These are phyloP conservation scores for Paramecium pentaurelia DNA, from an alignment of 73 alveolate genomes.

Conservation along the genomic window DNA sequence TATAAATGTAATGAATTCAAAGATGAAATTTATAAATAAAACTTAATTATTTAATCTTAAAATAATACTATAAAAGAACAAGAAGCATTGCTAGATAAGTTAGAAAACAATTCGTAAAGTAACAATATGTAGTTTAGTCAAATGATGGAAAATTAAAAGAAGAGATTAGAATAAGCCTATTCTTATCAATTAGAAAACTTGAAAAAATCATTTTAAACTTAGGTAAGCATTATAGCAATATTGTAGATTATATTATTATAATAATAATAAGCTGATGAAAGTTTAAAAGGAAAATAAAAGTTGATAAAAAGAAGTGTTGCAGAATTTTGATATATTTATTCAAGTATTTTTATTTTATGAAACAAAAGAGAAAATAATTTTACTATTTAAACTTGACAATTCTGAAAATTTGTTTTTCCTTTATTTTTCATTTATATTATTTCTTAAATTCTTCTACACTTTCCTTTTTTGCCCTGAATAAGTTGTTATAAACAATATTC, in stretches of 20 bases:
- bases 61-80: neutral
- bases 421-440: neutral
- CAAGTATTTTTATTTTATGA: neutral
- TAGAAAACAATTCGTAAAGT: neutral
- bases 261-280: neutral
- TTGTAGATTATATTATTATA: neutral
- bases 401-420: neutral
- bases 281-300: neutral
- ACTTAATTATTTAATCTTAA: neutral
- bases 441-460: neutral
- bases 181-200: neutral
- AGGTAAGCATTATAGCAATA: neutral
- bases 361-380: neutral
- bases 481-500: neutral
- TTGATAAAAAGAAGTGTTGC: neutral
- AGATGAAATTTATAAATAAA: neutral
- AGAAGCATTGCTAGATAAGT: neutral
- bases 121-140: neutral
- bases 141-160: neutral
- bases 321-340: neutral
- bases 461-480: neutral
- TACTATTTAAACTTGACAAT: neutral
- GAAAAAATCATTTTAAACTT: neutral
- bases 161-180: neutral
- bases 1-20: neutral